Evolutionary conservation across 2,329 filamentous ascomycete species (phyloP), one percentile per base, ranked within the genome.

Genomic region (Aspergillus spinulosporus): DNA sequence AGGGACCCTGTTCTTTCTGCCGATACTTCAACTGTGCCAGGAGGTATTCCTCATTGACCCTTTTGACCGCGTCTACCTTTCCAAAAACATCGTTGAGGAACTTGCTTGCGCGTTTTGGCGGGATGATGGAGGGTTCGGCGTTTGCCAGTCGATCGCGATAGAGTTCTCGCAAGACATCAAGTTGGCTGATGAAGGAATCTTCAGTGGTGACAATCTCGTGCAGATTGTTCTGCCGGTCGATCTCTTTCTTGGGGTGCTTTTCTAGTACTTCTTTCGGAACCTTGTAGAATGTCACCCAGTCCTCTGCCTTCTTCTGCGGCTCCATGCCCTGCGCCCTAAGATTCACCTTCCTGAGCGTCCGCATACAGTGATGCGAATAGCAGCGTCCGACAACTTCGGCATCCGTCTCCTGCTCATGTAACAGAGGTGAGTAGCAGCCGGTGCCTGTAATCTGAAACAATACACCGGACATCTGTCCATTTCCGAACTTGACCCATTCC

Each of bases 141-240:
- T 80, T 79, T 5, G 83, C 78, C 39, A 99, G 82, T 58, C 88
- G 86, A 68, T 97, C 92, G 59, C 92, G 85, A 69, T 97, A 99
- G 1, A 99, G 80, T 5, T 87, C 82, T 11, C 90, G 85, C 52
- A 99, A 80, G 15, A 99, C 89, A 65, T 96, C 88, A 37, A 99
- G 82, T 68, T 95, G 89, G 62, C 88, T 87, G 82, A 97, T 95
- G 70, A 90, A 99, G 9, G 85, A 83, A 71, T 97, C 92, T 75
- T 99, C 94, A 12, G 90, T 90, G 43, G 90, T 92, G 37, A 99
- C 89, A 62, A 99, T 92, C 72, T 99, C 94, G 70, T 99, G 94
- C 31, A 99, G 78, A 58, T 92, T 91, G 70, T 97, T 96, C 70
- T 99, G 94, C 8, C 91, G 86, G 62, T 96, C 89, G 44, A 97